phyloP scores from a whole-genome alignment of 208 protist genomes.

The Entamoeba histolytica region DNA sequence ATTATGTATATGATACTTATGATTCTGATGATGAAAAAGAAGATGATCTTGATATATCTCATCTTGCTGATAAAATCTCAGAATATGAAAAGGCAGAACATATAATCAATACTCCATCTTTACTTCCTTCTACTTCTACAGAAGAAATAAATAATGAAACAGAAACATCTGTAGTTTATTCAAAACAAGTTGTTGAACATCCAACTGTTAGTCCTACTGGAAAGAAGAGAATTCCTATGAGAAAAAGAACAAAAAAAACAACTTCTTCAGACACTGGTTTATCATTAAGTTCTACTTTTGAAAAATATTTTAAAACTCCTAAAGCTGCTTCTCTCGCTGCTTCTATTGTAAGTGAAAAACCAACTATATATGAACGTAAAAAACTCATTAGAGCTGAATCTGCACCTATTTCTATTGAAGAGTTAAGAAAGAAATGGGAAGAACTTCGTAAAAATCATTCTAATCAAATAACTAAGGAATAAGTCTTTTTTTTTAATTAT shows the following conservation, averaged over 20 bases:
- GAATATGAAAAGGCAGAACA: neutral
- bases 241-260: too few relatives aligned
- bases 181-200: too few relatives aligned
- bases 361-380: neutral
- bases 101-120: neutral
- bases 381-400: neutral
- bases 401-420: neutral
- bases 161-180: too few relatives aligned
- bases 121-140: neutral
- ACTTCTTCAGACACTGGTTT: neutral
- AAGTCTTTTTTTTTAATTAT: too few relatives aligned
- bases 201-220: too few relatives aligned
- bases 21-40: neutral
- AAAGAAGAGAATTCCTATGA: too few relatives aligned
- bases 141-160: neutral
- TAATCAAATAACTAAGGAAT: neutral
- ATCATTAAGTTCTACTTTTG: neutral
- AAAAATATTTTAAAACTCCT: neutral
- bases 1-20: neutral
- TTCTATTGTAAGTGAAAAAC: neutral
- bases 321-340: neutral
- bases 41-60: neutral
- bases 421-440: neutral
- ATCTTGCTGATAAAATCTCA: neutral
- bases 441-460: neutral